Evolutionary conservation across 2,329 filamentous ascomycete species (phyloP), one percentile per base, ranked within the genome.

Genomic region (Neobulgaria alba): DNA sequence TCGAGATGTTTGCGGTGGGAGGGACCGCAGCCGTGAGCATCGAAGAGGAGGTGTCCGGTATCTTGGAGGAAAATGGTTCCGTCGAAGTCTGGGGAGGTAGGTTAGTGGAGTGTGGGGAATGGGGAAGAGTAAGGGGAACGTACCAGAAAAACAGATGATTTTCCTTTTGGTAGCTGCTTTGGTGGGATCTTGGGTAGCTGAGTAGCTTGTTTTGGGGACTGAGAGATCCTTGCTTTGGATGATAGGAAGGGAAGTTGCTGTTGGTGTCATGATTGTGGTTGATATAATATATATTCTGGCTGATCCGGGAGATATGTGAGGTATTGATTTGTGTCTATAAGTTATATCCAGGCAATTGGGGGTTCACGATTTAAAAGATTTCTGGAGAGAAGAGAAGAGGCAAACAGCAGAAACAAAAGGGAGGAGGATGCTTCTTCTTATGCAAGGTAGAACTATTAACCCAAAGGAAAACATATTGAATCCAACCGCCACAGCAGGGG

Each of bases 21-120:
- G 16, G 66, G 62, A 19, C 79, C 79, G 59, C 77, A 82, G 38
- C 79, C 78, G 49, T 78, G 71, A 51, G 67, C 67, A 57, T 82
- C 77, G 60, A 82, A 80, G 36, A 84, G 72, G 49, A 82, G 71
- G 57, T 83, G 79, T 33, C 80, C 80, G 2, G 75, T 82, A 51
- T 81, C 76, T 67, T 82, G 76, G 69, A 79, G 79, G 66, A 81
- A 82, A 48, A 84, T 84, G 3, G 79, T 83, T 47, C 79, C 79
- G 58, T 83, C 79, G 51, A 84, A 83, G 60, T 83, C 77, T 80
- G 20, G 36, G 7, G 16, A 16, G 18, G 10, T 43, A 36, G 30
- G 42, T 51, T 47, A 51, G 39, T 31, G 3, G 32, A 2, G 10
- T 26, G 2, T n/a, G 19, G 8, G 29, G 10, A 17, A 15, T 30